Percentiles rank a stretch among this genome's conserved stretches.
These are phyloP conservation scores for Chloris gayana DNA, from an alignment of 176 grass and related monocot species.

Conservation along the genomic window DNA sequence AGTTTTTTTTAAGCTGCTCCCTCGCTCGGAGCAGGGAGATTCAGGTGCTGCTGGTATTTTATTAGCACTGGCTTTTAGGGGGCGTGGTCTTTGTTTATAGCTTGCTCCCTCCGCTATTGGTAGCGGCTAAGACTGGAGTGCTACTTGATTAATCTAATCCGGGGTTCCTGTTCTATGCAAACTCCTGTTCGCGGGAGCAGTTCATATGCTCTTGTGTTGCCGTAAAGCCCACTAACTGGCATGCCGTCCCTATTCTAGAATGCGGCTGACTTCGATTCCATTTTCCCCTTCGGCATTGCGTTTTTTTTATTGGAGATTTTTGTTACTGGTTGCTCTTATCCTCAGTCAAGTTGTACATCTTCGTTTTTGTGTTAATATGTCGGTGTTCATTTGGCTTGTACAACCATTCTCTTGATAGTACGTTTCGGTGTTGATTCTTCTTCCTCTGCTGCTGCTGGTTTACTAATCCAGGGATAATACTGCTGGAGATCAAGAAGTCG, in stretches of 20 bases:
- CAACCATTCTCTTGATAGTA: not conserved
- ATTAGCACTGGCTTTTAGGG: conserved; percentile 28
- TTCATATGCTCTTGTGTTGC: not conserved
- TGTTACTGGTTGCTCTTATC: not conserved
- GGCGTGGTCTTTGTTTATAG: conserved; percentile 49
- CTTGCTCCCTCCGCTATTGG: not conserved
- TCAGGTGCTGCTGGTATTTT: conserved; percentile 34
- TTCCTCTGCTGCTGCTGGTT: not conserved
- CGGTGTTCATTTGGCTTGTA: not conserved
- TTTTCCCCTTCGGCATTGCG: not conserved
- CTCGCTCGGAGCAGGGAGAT: conserved; percentile 10
- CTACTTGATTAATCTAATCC: conserved; percentile 52
- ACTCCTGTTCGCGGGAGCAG: conserved; percentile 18
- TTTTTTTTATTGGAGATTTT: not conserved
- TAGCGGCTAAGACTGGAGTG: conserved; percentile 1
- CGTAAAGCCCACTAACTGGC: not conserved
- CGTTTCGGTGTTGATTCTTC: not conserved
- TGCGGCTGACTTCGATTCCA: not conserved
- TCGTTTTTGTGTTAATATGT: not conserved
- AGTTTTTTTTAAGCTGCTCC: conserved; percentile 15
- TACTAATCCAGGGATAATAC: conserved; percentile 9
- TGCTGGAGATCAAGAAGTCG: conserved; percentile 41
- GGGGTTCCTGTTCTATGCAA: conserved; percentile 29
- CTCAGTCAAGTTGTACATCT: not conserved
- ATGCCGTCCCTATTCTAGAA: conserved; percentile 8